These are phyloP conservation scores for Ogataea pilisensis DNA, from an alignment of 805 yeast species.

Conservation along the genomic window DNA sequence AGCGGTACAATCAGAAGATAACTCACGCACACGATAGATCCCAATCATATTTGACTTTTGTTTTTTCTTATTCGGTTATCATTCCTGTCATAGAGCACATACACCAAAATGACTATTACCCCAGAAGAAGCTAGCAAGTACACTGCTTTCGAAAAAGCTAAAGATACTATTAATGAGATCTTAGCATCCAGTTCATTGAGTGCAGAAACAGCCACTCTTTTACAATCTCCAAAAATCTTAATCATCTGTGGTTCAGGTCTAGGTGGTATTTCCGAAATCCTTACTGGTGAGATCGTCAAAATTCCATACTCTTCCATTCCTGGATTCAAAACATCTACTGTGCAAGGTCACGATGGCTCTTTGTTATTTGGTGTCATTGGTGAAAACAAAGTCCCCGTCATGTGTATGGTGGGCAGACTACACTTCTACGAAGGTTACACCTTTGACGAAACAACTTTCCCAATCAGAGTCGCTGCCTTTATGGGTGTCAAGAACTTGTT, in stretches of 20 bases:
- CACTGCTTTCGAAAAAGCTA: slow-evolving; percentile 6
- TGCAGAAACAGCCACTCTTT: not conserved
- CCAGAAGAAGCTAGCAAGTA: slow-evolving; percentile 2
- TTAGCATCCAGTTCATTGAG: not conserved
- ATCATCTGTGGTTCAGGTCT: slow-evolving; percentile 95
- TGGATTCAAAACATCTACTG: slow-evolving; percentile 77
- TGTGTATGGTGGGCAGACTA: slow-evolving; percentile 91
- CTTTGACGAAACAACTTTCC: slow-evolving; percentile 79
- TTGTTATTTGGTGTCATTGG: slow-evolving; percentile 78
- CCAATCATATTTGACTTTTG: no score
- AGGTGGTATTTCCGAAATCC: slow-evolving; percentile 70
- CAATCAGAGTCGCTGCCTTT: slow-evolving; percentile 67
- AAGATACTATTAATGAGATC: slow-evolving; percentile 6
- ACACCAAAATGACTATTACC: not conserved
- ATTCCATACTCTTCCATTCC: slow-evolving; percentile 71
- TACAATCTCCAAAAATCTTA: slow-evolving; percentile 52
- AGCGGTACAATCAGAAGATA: no score
- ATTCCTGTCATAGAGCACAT: no score
- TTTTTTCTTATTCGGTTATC: no score
- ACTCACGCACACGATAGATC: no score
- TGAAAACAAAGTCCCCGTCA: slow-evolving; percentile 63
- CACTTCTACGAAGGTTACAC: slow-evolving; percentile 91
- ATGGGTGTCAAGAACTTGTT: slow-evolving; percentile 61
- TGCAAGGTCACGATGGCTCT: slow-evolving; percentile 85
- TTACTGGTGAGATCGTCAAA: slow-evolving; percentile 40